Evolutionary conservation across 345 rosid species (phyloP).

Genomic region (Gossypium sturtianum): DNA sequence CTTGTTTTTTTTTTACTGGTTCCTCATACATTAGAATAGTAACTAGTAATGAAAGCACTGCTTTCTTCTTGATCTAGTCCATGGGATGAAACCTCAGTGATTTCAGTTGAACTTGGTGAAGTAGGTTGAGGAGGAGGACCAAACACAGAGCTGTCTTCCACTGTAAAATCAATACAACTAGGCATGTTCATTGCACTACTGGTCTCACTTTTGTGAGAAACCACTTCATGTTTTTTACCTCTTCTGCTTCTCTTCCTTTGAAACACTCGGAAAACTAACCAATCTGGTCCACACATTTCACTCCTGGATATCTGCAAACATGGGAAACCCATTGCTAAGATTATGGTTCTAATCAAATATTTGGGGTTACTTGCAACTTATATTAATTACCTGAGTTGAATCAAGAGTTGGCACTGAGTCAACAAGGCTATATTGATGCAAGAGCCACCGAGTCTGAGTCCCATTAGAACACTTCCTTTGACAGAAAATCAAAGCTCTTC

Average conservation of each 20-base stretch:
- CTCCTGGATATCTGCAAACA: constrained; percentile 29
- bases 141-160: constrained; percentile 30
- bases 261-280: constrained; percentile 61
- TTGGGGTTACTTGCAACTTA: not conserved
- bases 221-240: constrained; percentile 16
- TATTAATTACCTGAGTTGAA: constrained; percentile 22
- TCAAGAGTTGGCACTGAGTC: constrained; percentile 13
- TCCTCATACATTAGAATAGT: constrained; percentile 14
- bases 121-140: constrained; percentile 47
- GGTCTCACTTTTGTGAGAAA: constrained; percentile 1
- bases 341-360: not conserved
- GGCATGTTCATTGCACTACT: constrained; percentile 4
- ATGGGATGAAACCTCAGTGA: constrained; percentile 21
- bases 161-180: constrained; percentile 25
- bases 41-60: constrained; percentile 9
- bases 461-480: constrained; percentile 26
- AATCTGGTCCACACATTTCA: constrained; percentile 33
- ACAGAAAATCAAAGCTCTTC: constrained; percentile 48
- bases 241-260: constrained; percentile 41
- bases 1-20: not conserved
- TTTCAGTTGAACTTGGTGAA: constrained; percentile 54
- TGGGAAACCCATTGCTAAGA: not conserved
- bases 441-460: constrained; percentile 43
- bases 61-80: constrained; percentile 35
- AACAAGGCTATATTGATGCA: constrained; percentile 55